Conservation (phyloP, 768 basidiomycete genomes). For the Saitozyma sp. region DNA sequence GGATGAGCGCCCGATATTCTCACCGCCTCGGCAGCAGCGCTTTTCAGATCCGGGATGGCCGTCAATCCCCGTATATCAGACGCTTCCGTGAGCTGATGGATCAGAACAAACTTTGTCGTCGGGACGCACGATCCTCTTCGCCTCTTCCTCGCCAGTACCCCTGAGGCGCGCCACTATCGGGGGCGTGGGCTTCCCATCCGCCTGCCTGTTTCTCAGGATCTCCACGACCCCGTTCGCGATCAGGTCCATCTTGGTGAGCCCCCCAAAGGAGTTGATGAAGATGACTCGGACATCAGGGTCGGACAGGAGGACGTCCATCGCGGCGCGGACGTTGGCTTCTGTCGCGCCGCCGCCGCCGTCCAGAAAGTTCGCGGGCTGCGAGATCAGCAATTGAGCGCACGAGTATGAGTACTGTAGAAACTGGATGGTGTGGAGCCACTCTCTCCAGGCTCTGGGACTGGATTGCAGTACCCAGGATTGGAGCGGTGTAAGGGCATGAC, state of each 20-base stretch:
- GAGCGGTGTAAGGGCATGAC: background rate
- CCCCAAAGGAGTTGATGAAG: constrained; percentile 20
- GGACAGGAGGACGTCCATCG: constrained; percentile 11
- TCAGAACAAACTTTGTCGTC: background rate
- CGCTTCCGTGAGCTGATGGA: constrained; percentile 10
- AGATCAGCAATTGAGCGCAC: too few relatives aligned
- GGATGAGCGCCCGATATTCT: too few relatives aligned
- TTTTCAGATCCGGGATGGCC: constrained; percentile 7
- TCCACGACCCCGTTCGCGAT: constrained; percentile 13
- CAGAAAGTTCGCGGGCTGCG: constrained; percentile 16
- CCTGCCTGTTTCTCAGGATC: constrained; percentile 10
- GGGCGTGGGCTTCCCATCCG: background rate
- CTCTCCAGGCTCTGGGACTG: too few relatives aligned
- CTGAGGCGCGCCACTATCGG: constrained; percentile 13
- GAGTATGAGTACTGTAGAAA: too few relatives aligned
- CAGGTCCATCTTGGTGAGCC: constrained; percentile 17
- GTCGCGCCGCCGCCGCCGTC: constrained; percentile 21
- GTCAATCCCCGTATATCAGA: constrained; percentile 6
- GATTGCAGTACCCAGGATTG: background rate
- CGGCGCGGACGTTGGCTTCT: constrained; percentile 15
- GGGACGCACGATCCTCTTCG: constrained; percentile 10
- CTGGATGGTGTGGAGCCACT: too few relatives aligned
- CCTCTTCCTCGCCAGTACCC: constrained; percentile 19
- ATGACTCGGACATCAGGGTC: constrained; percentile 15
- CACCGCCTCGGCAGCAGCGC: constrained; percentile 10